Base-by-base conservation (phyloP, 73 alveolate species). In the Breviolum minutum region DNA sequence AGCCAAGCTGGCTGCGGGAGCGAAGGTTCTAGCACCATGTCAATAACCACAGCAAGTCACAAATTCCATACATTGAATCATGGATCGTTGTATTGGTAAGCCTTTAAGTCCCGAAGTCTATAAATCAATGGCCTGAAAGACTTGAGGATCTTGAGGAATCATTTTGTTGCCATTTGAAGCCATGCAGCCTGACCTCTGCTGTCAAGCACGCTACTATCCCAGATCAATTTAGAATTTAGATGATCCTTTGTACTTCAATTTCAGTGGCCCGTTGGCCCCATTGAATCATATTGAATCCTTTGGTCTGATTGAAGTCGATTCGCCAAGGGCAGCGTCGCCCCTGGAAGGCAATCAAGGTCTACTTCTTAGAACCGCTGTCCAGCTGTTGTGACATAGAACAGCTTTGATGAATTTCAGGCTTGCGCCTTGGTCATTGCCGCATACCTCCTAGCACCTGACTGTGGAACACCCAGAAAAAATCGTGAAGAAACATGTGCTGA, bases 1-100 rank as follows among this genome's bases (percentile, higher is more conserved):
- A 80, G 88, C 88, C 88, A 80, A 80, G 68, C 68, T 48, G 88
- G 88, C 88, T 80, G 88, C 88, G 68, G 88, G 29, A 13, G 88
- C 88, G 82, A 22, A 40, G 82, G 30, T 80, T n/a, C 64, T 30
- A 29, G 62, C 69, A 29, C 62, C 14, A 77, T 73, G 83, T 9
- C 9, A 73, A n/a, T n/a, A 11, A 73, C 54, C 26, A 13, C 74
- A 66, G 74, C 4, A n/a, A n/a, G n/a, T n/a, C n/a, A n/a, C n/a
- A n/a, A n/a, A n/a, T n/a, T n/a, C n/a, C n/a, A 66, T 26, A 24
- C 22, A 26, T 16, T 26, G 27, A 73, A 77, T 16, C 24, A 29
- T 12, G 63, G 63, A 16, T 3, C 0, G 27, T 77, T 20, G 13
- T 63, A 48, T 80, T 30, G 64, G 68, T 66, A 80, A 14, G 32